A percentile compares a stretch with the other conserved stretches of the same genome.
Evolutionary conservation across 2,329 filamentous ascomycete species (phyloP).

Genomic region (Xylariaceae sp.): DNA sequence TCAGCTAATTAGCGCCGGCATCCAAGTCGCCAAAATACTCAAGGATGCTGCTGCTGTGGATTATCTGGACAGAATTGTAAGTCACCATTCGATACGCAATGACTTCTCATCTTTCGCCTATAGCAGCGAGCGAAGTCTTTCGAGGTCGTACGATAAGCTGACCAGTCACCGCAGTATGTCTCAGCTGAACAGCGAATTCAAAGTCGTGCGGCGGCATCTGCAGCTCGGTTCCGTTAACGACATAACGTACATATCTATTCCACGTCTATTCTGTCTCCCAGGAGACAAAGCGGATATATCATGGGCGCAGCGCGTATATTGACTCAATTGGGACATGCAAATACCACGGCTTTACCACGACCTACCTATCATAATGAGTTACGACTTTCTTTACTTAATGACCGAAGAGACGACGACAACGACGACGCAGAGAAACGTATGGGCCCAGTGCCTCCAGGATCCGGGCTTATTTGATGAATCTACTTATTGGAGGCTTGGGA

Average conservation of each 20-base stretch:
- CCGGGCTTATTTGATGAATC: not conserved
- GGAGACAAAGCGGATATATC: constrained; percentile 16
- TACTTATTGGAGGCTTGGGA: not conserved
- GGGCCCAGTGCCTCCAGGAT: constrained; percentile 1
- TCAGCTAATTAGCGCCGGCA: constrained; percentile 79
- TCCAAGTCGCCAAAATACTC: constrained; percentile 81
- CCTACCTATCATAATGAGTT: constrained; percentile 21
- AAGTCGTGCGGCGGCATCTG: constrained; percentile 49
- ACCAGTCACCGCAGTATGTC: constrained; percentile 49
- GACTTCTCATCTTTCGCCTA: not conserved
- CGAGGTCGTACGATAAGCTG: constrained; percentile 3
- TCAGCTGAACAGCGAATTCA: constrained; percentile 75
- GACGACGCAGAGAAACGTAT: not conserved
- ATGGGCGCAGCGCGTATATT: constrained; percentile 19
- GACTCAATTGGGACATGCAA: constrained; percentile 18
- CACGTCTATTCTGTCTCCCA: constrained; percentile 18
- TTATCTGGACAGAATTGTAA: constrained; percentile 63
- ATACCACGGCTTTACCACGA: constrained; percentile 16
- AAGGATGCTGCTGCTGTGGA: constrained; percentile 82
- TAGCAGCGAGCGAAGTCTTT: not conserved
- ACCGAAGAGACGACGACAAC: constrained; percentile 3
- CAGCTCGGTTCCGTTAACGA: constrained; percentile 37
- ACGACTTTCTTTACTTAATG: constrained; percentile 20
- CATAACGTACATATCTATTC: constrained; percentile 10
- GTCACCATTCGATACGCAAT: not conserved